Conservation (phyloP, 805 yeast species). For the Pichia deserticola region DNA sequence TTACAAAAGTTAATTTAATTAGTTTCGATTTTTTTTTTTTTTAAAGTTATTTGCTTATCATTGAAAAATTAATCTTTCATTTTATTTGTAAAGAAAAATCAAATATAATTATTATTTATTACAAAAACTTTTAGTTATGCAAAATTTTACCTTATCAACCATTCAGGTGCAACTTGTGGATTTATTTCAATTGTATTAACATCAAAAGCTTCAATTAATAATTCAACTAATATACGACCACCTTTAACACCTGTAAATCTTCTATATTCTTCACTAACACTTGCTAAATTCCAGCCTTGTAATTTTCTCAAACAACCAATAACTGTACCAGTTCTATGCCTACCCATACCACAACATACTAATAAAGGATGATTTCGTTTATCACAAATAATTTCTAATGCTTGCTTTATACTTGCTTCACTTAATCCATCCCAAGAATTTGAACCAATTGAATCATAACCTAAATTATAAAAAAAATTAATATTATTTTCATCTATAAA, state of each 20-base stretch:
- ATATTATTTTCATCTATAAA: constrained; percentile 71
- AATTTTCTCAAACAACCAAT: constrained; percentile 86
- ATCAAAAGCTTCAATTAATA: constrained; percentile 72
- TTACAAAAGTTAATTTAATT: no score
- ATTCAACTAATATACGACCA: constrained; percentile 85
- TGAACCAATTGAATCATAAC: constrained; percentile 39
- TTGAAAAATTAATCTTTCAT: no score
- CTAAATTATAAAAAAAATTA: constrained; percentile 72
- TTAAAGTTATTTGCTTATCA: no score
- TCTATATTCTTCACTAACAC: constrained; percentile 88
- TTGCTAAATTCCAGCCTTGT: constrained; percentile 96
- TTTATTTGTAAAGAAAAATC: no score
- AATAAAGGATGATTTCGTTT: constrained; percentile 73
- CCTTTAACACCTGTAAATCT: constrained; percentile 90
- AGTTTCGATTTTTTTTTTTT: no score
- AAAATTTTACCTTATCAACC: constrained; percentile 28
- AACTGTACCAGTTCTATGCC: constrained; percentile 96
- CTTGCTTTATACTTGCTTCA: constrained; percentile 71
- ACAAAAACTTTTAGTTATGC: no score
- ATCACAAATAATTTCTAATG: constrained; percentile 68
- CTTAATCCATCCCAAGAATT: constrained; percentile 97
- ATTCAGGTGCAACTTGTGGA: constrained; percentile 37
- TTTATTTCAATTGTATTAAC: constrained; percentile 37
- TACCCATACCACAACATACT: constrained; percentile 97
- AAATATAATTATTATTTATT: no score